Base-by-base conservation (phyloP, 768 basidiomycete genomes). In the Tylopilus felleus region DNA sequence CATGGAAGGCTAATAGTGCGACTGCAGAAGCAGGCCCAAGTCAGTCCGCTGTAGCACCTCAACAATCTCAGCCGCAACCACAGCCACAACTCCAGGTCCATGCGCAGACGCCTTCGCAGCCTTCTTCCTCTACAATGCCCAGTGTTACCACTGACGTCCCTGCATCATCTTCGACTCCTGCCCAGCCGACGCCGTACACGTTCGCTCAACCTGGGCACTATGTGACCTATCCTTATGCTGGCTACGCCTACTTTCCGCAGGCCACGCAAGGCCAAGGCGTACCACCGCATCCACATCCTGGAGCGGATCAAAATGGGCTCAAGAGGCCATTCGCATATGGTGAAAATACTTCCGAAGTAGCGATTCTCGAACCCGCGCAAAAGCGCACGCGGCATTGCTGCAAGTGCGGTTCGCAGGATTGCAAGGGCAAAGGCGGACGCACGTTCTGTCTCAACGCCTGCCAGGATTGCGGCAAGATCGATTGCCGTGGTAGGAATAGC, bases 341-440 rank as follows among this genome's bases (percentile, higher is more conserved):
- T 4, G 66, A 67, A 40, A 60, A 59, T 17, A 9, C 61, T 25
- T 41, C 61, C 17, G 61, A 64, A 58, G 55, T 70, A 5, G 65
- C 61, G 12, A 71, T 73, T 16, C 57, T 70, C 3, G 74, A 77
- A 53, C 70, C 72, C 3, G 71, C 75, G 4, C 69, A 70, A 60
- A 88, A 88, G 65, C 79, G 90, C 3, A 81, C 82, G 41, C 84
- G 89, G 38, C 90, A 90, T 63, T 92, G 89, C 61, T 85, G 84
- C 67, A 92, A 92, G 72, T 91, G 89, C 52, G 89, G 89, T 16
- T 84, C 81, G 36, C 82, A 85, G 69, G 82, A 87, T 22, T 92
- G 89, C 68, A 91, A 90, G 65, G 89, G 89, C 46, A 91, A 90
- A 60, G 89, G 89, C 4, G 89, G 89, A 5, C 75, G 88, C 36